phyloP scores from a whole-genome alignment of 73 alveolate genomes.

The Paramecium sonneborni region DNA sequence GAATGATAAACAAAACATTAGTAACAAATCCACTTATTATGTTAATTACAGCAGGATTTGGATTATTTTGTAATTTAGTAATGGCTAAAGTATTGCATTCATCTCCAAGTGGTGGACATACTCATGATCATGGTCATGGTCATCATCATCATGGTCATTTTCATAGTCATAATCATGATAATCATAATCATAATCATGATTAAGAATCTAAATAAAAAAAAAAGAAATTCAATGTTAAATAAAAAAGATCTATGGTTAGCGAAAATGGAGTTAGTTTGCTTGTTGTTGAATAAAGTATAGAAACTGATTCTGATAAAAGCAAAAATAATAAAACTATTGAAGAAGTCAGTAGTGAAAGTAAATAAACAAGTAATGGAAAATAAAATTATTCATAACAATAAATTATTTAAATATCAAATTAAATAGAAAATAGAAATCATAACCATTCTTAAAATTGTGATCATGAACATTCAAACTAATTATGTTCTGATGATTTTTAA shows the following conservation, averaged over 20 bases:
- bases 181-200: conserved; percentile 38
- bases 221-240: neutral
- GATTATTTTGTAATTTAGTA: conserved; percentile 81
- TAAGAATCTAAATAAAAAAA: neutral
- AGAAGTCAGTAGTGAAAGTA: neutral
- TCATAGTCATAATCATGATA: conserved; percentile 51
- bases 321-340: neutral
- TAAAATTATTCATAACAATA: neutral
- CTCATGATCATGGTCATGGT: conserved; percentile 43
- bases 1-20: conserved; percentile 73
- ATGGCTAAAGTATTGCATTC: conserved; percentile 83
- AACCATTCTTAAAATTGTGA: neutral
- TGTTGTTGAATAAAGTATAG: neutral
- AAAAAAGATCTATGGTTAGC: neutral
- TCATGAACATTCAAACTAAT: neutral
- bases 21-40: conserved; percentile 83
- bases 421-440: neutral
- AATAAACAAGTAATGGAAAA: neutral
- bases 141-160: conserved; percentile 60
- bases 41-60: conserved; percentile 84
- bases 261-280: neutral
- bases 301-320: neutral
- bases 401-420: neutral
- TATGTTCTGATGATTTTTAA: neutral
- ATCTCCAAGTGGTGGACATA: conserved; percentile 68